These are phyloP conservation scores for Babesia ovis DNA, from an alignment of 169 alveolate species.

Conservation along the genomic window DNA sequence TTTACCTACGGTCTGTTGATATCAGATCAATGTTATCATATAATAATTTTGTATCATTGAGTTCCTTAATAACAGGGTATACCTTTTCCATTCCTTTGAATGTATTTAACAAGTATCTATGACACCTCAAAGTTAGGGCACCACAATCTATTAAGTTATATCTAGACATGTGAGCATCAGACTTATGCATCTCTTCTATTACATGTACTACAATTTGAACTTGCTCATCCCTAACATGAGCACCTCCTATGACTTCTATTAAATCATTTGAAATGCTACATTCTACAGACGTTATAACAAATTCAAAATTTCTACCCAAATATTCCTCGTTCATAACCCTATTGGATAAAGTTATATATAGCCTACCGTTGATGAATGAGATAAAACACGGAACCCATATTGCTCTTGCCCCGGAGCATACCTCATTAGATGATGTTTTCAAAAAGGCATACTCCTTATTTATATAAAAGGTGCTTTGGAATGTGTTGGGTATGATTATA, in stretches of 20 bases:
- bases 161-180: no score
- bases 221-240: neutral
- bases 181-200: neutral
- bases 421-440: neutral
- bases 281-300: neutral
- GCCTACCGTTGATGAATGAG: neutral
- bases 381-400: slow-evolving; percentile 27
- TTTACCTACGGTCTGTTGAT: no score
- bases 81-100: neutral
- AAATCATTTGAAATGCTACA: neutral
- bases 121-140: neutral
- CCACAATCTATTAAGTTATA: neutral
- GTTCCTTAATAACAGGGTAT: neutral
- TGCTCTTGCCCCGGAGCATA: neutral
- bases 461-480: neutral
- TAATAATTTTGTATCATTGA: neutral
- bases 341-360: neutral
- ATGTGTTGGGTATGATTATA: neutral
- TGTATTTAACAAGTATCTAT: neutral
- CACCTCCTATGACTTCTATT: slow-evolving; percentile 2
- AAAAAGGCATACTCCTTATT: neutral
- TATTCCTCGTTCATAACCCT: neutral
- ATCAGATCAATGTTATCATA: neutral
- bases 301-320: neutral
- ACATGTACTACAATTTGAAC: slow-evolving; percentile 1